These are phyloP conservation scores for Aspergillus sp. DNA, from an alignment of 2,329 filamentous ascomycete species.

Conservation along the genomic window DNA sequence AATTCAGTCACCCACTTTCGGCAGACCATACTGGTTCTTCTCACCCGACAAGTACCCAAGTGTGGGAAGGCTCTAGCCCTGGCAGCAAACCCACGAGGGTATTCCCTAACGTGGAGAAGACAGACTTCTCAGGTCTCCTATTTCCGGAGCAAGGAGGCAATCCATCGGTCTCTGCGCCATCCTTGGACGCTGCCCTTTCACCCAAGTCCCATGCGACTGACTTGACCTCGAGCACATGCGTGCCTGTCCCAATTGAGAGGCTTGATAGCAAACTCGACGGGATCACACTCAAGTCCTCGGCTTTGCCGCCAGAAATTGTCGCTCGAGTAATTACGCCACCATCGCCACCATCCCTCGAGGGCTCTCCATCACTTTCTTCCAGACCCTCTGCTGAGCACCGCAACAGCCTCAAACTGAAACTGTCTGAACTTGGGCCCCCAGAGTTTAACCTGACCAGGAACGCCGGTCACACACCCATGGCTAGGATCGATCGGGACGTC, in stretches of 20 bases:
- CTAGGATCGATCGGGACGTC: conserved; percentile 38
- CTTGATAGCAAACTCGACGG: conserved; percentile 50
- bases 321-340: conserved; percentile 47
- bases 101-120: conserved; percentile 40
- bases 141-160: conserved; percentile 34
- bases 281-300: conserved; percentile 50
- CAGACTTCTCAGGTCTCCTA: conserved; percentile 26
- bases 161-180: conserved; percentile 27
- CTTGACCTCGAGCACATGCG: conserved; percentile 30
- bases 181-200: conserved; percentile 44
- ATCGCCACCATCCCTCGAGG: conserved; percentile 33
- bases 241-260: conserved; percentile 49
- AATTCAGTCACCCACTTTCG: conserved; percentile 19
- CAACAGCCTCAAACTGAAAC: conserved; percentile 36
- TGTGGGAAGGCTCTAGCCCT: conserved; percentile 49
- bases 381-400: conserved; percentile 29
- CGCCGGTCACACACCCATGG: conserved; percentile 50
- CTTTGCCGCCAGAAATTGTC: conserved; percentile 45
- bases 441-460: conserved; percentile 43
- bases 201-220: conserved; percentile 39
- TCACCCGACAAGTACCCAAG: conserved; percentile 27
- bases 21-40: conserved; percentile 2
- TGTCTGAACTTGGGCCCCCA: conserved; percentile 41
- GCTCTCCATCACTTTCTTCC: conserved; percentile 28
- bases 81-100: conserved; percentile 45